Evolutionary conservation across 78 protist species (phyloP), one percentile per base, ranked within the genome.

Genomic region (Dictyostelium brefeldianum): DNA sequence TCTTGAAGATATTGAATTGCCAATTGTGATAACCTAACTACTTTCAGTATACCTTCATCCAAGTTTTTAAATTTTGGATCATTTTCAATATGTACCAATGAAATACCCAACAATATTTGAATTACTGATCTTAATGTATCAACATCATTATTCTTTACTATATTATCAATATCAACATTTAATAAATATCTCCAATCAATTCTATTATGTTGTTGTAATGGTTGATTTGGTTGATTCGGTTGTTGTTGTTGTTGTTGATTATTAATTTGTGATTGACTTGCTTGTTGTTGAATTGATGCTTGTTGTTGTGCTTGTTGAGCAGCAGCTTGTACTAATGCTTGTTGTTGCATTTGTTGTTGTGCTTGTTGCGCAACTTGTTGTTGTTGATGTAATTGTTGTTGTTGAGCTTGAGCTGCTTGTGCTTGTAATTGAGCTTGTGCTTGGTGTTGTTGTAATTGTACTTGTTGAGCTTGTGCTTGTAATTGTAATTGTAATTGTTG

Each of bases 121-220:
- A 73, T 47, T 3, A 73, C 79, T 73, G 27, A 31, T 46, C 27
- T n/a, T 73, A 73, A 73, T 73, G 79, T 46, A 20, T 73, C 79
- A 22, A 73, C 46, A 46, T 73, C 59, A 46, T 73, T 73, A 46
- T 48, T 46, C 17, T 73, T 73, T 20, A 73, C 56, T 17, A 73
- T 73, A 46, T 6, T n/a, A 73, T 73, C 79, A n/a, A 73, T 73
- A 46, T 73, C 79, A 29, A 73, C 17, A 46, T 25, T 46, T 22
- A n/a, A 46, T 46, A 73, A 73, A 47, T 29, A 73, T 73, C 46
- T 73, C 79, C 79, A 73, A 73, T 73, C 79, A 2, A 73, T 46
- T 31, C 75, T 67, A 31, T 67, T 67, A 17, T 65, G 46, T 29
- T 65, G 73, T 29, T 65, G 73, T 29, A 27, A 22, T 65, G 8